These are phyloP conservation scores for Alternaria burnsii DNA, from an alignment of 2,329 filamentous ascomycete genomes.

Conservation along the genomic window DNA sequence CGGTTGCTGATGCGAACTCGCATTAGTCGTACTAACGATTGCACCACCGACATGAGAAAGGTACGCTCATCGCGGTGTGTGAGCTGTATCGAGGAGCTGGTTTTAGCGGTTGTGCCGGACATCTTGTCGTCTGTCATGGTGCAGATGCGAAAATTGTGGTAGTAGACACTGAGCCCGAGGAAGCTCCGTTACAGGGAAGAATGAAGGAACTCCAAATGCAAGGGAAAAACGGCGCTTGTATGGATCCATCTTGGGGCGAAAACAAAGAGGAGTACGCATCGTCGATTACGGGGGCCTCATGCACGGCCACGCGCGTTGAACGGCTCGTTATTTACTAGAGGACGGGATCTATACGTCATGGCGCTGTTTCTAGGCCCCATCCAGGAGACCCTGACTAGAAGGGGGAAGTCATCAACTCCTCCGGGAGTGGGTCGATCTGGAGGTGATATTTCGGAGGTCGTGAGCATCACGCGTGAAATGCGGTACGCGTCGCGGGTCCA, in stretches of 20 bases:
- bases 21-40: conserved; percentile 51
- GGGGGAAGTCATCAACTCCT: conserved; percentile 4
- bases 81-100: conserved; percentile 39
- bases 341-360: conserved; percentile 15
- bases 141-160: background rate
- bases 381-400: conserved; percentile 9
- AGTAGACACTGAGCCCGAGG: background rate
- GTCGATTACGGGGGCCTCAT: conserved; percentile 6
- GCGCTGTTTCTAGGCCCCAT: conserved; percentile 9
- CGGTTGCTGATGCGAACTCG: conserved; percentile 46
- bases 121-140: conserved; percentile 4
- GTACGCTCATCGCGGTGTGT: conserved; percentile 52
- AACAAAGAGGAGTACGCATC: conserved; percentile 6
- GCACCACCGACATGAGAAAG: conserved; percentile 49
- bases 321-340: conserved; percentile 5
- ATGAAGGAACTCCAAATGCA: background rate
- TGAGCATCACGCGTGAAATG: background rate
- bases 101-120: background rate
- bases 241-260: conserved; percentile 11
- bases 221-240: background rate
- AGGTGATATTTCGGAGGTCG: background rate
- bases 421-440: conserved; percentile 7
- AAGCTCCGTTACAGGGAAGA: conserved; percentile 1
- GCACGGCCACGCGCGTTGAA: background rate
- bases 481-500: background rate